phyloP scores from a whole-genome alignment of 2,329 filamentous ascomycete species.

The Didymella arachidicola region DNA sequence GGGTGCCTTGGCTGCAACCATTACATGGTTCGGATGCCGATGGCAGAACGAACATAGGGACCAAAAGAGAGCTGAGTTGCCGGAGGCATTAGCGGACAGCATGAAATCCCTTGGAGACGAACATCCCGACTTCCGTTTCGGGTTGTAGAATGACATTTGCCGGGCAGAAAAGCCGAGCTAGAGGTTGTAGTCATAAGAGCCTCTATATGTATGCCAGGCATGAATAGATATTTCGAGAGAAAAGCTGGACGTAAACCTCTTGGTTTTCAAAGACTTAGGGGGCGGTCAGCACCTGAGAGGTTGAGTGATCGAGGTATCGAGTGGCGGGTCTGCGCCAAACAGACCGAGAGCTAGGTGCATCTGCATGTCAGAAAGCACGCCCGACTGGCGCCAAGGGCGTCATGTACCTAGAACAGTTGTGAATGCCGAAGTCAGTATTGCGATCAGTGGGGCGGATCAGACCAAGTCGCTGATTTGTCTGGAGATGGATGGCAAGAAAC shows the following conservation, averaged over 20 bases:
- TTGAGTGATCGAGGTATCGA: neutral
- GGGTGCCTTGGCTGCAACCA: conserved; percentile 46
- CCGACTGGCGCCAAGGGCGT: neutral
- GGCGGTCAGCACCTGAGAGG: neutral
- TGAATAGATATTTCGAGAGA: too few relatives aligned
- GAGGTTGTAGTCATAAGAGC: too few relatives aligned
- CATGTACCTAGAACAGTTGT: neutral
- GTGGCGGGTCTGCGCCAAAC: too few relatives aligned
- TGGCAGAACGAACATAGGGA: conserved; percentile 59
- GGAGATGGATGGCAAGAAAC: neutral
- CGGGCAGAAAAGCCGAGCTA: too few relatives aligned
- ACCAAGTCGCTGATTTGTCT: too few relatives aligned
- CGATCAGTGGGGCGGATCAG: neutral
- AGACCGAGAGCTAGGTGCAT: too few relatives aligned
- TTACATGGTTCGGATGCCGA: conserved; percentile 56
- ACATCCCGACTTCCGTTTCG: conserved; percentile 62
- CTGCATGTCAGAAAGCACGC: neutral
- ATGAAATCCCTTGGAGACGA: conserved; percentile 57
- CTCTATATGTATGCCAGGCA: too few relatives aligned
- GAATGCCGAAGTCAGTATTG: neutral
- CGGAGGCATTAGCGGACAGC: conserved; percentile 23
- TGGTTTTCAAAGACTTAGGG: too few relatives aligned
- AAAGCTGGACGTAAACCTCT: too few relatives aligned
- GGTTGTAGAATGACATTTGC: conserved; percentile 19
- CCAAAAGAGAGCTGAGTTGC: conserved; percentile 53